Evolutionary conservation across 345 rosid genomes (phyloP).

Genomic region (Pseudoturritis turrita): DNA sequence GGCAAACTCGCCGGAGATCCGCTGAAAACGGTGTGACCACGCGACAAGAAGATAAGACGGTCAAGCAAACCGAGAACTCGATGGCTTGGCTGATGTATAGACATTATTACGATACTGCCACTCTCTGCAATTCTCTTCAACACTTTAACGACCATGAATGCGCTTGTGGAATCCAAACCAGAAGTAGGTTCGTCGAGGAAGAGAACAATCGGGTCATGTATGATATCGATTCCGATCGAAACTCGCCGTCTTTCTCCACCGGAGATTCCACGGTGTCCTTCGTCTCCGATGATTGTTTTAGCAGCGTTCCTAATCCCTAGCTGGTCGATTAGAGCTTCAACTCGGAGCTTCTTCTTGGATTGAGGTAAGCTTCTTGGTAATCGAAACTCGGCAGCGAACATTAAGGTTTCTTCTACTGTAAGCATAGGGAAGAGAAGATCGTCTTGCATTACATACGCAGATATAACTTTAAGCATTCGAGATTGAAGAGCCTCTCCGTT

Average conservation of each 20-base stretch:
- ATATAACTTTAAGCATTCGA: conserved; percentile 70
- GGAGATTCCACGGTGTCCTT: conserved; percentile 92
- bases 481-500: conserved; percentile 78
- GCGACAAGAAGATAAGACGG: conserved; percentile 41
- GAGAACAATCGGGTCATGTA: conserved; percentile 83
- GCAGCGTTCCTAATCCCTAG: conserved; percentile 83
- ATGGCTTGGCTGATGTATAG: conserved; percentile 85
- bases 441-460: conserved; percentile 95
- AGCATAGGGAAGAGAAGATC: conserved; percentile 86
- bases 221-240: conserved; percentile 85
- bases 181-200: conserved; percentile 96
- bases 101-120: conserved; percentile 85
- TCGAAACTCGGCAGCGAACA: conserved; percentile 91
- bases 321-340: conserved; percentile 83
- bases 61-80: conserved; percentile 65
- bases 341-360: conserved; percentile 68
- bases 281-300: conserved; percentile 82
- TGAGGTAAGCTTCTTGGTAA: conserved; percentile 68
- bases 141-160: conserved; percentile 90
- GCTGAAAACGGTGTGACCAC: conserved; percentile 56
- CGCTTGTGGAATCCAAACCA: conserved; percentile 91
- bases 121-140: conserved; percentile 80
- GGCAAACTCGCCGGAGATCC: conserved; percentile 58
- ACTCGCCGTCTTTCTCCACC: conserved; percentile 94
- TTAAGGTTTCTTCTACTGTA: conserved; percentile 79